Conservation (phyloP, 495 filamentous ascomycete species). For the Lasiosphaeria hispida region DNA sequence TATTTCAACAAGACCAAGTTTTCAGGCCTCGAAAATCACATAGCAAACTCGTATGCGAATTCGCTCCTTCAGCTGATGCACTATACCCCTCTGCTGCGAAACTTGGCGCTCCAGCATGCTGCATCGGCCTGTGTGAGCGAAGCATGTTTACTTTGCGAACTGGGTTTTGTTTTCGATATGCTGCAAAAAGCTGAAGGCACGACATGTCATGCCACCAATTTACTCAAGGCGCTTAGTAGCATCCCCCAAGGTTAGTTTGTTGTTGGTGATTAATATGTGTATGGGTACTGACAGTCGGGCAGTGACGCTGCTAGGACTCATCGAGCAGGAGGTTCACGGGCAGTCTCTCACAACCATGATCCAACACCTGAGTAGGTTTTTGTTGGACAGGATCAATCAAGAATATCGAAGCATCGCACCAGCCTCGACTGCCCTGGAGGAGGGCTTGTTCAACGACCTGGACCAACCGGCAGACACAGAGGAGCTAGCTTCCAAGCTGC, state of each 20-base stretch:
- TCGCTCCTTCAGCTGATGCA: slow-evolving; percentile 87
- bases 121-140: slow-evolving; percentile 79
- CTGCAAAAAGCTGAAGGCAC: slow-evolving; percentile 89
- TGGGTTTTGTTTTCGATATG: slow-evolving; percentile 98
- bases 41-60: slow-evolving; percentile 94
- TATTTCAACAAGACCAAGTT: slow-evolving; percentile 90
- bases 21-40: slow-evolving; percentile 93
- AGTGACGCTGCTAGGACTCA: slow-evolving; percentile 67
- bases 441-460: slow-evolving; percentile 20
- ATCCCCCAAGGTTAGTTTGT: slow-evolving; percentile 58
- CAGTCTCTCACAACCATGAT: slow-evolving; percentile 28
- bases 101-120: slow-evolving; percentile 85
- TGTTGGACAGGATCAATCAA: slow-evolving; percentile 26
- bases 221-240: slow-evolving; percentile 82
- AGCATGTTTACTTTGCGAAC: slow-evolving; percentile 84
- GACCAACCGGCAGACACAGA: slow-evolving; percentile 14
- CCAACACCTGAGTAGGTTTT: slow-evolving; percentile 27
- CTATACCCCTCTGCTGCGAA: slow-evolving; percentile 84
- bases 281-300: slow-evolving; percentile 14
- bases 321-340: slow-evolving; percentile 70
- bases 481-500: slow-evolving; percentile 27
- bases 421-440: slow-evolving; percentile 27
- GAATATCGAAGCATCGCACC: slow-evolving; percentile 31
- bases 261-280: background rate
- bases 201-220: slow-evolving; percentile 96